Conservation (phyloP, 441 rosid species). For the Rhodomyrtus psidioides region DNA sequence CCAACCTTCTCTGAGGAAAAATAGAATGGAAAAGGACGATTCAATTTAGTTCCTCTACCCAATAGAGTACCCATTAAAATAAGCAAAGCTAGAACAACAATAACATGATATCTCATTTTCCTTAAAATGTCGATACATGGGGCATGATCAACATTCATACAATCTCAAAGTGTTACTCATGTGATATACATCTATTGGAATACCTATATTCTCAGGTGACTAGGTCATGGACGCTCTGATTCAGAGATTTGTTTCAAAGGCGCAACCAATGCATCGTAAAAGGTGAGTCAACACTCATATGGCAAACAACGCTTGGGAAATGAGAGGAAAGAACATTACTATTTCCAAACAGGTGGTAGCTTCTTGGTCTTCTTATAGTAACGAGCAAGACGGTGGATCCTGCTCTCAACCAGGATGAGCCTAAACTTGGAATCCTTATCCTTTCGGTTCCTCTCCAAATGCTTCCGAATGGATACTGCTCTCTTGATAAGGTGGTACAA, state of each 20-base stretch:
- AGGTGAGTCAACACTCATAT: neutral
- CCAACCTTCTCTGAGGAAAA: neutral
- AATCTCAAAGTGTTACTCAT: neutral
- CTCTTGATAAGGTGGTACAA: constrained; percentile 71
- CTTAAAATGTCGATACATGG: neutral
- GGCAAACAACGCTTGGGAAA: neutral
- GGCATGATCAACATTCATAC: neutral
- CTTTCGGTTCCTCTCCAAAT: constrained; percentile 81
- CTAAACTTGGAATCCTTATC: constrained; percentile 83
- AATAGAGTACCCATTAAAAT: neutral
- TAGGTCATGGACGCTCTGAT: neutral
- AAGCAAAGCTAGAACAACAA: neutral
- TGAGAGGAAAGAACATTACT: constrained; percentile 29
- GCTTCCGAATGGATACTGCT: constrained; percentile 78
- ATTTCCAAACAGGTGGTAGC: constrained; percentile 82
- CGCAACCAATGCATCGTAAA: neutral
- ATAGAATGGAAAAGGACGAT: neutral
- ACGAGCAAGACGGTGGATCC: constrained; percentile 75
- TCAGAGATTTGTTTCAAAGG: neutral
- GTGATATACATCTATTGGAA: neutral
- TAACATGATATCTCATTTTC: neutral
- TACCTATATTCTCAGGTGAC: neutral
- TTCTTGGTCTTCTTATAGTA: constrained; percentile 87
- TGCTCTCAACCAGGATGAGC: constrained; percentile 75
- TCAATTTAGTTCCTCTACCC: neutral